Percentiles rank a stretch among this genome's conserved stretches.
Conservation (phyloP, 805 yeast species). For the Myxozyma melibiosi region DNA sequence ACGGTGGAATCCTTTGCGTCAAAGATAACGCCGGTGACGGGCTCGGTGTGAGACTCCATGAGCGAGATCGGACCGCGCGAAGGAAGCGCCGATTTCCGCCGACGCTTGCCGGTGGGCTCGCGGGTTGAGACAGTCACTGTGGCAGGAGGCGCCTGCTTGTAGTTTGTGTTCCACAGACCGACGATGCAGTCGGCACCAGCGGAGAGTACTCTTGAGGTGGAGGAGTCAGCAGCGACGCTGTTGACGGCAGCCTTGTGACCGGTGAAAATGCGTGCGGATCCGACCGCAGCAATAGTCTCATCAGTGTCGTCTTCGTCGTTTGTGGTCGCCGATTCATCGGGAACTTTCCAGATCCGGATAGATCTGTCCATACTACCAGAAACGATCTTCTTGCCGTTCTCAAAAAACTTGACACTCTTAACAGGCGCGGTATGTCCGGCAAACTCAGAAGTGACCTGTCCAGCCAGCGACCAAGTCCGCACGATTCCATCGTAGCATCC, state of each 20-base stretch:
- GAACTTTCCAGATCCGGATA: slow-evolving; percentile 76
- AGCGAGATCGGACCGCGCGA: slow-evolving; percentile 80
- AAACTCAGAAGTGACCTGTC: slow-evolving; percentile 75
- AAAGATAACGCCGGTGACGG: slow-evolving; percentile 83
- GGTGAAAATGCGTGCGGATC: slow-evolving; percentile 49
- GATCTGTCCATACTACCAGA: slow-evolving; percentile 89
- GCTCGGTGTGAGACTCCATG: slow-evolving; percentile 78
- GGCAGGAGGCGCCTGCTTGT: slow-evolving; percentile 76
- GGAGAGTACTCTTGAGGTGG: slow-evolving; percentile 68
- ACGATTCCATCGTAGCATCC: slow-evolving; percentile 96
- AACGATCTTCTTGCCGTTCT: slow-evolving; percentile 55
- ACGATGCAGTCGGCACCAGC: slow-evolving; percentile 80
- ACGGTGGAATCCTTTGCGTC: slow-evolving; percentile 75
- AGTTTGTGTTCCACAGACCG: slow-evolving; percentile 85
- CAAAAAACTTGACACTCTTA: slow-evolving; percentile 75
- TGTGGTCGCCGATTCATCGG: slow-evolving; percentile 50
- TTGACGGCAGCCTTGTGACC: slow-evolving; percentile 92
- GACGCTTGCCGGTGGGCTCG: slow-evolving; percentile 78
- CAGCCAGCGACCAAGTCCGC: slow-evolving; percentile 81
- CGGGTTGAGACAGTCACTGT: slow-evolving; percentile 39
- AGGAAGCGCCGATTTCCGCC: slow-evolving; percentile 77
- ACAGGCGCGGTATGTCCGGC: slow-evolving; percentile 89
- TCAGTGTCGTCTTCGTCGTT: slow-evolving; percentile 51
- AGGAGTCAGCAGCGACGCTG: slow-evolving; percentile 60
- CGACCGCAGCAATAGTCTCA: slow-evolving; percentile 39